Conservation (phyloP, 2,329 filamentous ascomycete species). For the Sporothrix sp. region DNA sequence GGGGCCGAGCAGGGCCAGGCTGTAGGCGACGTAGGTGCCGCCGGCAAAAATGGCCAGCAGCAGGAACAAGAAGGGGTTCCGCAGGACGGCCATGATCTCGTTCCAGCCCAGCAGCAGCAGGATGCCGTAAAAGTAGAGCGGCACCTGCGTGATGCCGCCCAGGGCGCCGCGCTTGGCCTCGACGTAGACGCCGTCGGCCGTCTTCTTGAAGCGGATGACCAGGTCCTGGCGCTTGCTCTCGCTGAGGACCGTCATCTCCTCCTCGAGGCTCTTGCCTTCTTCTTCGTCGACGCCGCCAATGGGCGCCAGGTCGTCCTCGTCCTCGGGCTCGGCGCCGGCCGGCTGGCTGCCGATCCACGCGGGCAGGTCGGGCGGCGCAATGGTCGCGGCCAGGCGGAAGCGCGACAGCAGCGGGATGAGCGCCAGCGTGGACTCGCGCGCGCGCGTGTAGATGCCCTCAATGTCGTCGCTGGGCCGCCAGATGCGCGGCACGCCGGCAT, state of each 20-base stretch:
- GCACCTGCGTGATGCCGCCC: conserved; percentile 87
- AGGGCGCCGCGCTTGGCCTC: conserved; percentile 96
- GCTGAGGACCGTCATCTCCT: conserved; percentile 90
- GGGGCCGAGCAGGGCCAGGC: conserved; percentile 87
- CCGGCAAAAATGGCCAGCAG: conserved; percentile 68
- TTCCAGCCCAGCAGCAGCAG: conserved; percentile 96
- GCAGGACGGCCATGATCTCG: conserved; percentile 66
- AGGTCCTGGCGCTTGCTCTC: conserved; percentile 87
- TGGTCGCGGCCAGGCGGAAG: conserved; percentile 69
- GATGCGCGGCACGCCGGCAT: conserved; percentile 85
- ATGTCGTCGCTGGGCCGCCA: conserved; percentile 97
- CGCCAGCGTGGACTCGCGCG: conserved; percentile 81
- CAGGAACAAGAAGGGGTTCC: conserved; percentile 33
- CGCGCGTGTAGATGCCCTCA: conserved; percentile 86
- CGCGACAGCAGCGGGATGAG: conserved; percentile 81
- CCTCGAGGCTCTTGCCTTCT: conserved; percentile 85
- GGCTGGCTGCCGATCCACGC: conserved; percentile 76
- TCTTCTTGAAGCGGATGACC: conserved; percentile 94
- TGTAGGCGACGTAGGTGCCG: conserved; percentile 82
- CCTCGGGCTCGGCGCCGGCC: conserved; percentile 60
- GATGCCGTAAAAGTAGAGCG: conserved; percentile 86
- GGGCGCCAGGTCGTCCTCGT: conserved; percentile 80
- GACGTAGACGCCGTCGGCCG: conserved; percentile 92
- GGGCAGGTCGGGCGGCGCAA: conserved; percentile 69
- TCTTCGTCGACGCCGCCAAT: conserved; percentile 94